Conservation (phyloP, 73 alveolate species). For the Paramecium pentaurelia region DNA sequence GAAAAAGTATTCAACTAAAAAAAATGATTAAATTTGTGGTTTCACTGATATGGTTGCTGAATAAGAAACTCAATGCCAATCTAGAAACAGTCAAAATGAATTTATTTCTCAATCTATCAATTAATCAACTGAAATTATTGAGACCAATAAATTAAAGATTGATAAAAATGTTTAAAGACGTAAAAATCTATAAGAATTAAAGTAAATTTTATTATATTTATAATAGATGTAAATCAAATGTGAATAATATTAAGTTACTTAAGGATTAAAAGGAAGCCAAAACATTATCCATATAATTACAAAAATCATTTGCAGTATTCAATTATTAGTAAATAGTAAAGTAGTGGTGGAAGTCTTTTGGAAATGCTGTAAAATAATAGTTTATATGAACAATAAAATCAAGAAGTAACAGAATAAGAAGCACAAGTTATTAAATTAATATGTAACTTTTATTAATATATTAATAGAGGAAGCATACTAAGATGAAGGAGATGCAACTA, state of each 20-base stretch:
- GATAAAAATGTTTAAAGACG: neutral
- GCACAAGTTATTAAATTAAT: neutral
- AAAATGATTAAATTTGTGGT: conserved; percentile 1
- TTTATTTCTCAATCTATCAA: neutral
- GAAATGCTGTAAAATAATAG: neutral
- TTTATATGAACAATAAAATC: neutral
- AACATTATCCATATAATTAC: neutral
- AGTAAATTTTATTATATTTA: neutral
- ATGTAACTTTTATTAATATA: neutral
- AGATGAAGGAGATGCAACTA: neutral
- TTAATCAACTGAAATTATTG: neutral
- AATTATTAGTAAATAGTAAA: neutral
- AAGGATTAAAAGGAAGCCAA: neutral
- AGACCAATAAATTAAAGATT: neutral
- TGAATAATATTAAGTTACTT: neutral
- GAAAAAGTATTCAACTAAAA: neutral
- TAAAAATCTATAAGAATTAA: neutral
- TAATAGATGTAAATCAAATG: neutral
- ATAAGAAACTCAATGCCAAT: neutral
- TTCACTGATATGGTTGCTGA: neutral
- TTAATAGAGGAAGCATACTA: neutral
- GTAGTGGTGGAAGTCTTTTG: neutral
- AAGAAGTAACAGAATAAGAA: neutral
- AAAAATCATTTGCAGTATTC: conserved; percentile 8
- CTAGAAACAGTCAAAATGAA: neutral